A percentile compares a stretch with the other conserved stretches of the same genome.
Evolutionary conservation across 2,329 filamentous ascomycete genomes (phyloP).

Genomic region (Verticillium zaregamsianum): DNA sequence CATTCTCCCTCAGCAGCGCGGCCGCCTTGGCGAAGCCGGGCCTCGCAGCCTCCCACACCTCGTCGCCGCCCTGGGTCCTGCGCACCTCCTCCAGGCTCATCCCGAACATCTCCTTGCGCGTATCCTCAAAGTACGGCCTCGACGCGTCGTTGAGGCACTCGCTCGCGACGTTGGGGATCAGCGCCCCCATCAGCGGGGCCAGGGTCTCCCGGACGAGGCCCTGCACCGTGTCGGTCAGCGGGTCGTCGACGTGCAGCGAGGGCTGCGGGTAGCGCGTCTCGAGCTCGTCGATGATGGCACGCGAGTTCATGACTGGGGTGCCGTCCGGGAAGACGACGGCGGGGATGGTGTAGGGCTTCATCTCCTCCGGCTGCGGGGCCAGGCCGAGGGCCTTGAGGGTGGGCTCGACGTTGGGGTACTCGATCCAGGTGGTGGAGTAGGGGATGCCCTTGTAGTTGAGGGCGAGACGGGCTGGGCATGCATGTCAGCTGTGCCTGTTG

Average conservation of each 20-base stretch:
- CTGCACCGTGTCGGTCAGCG: conserved; percentile 40
- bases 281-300: conserved; percentile 52
- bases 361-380: conserved; percentile 37
- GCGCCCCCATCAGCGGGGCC: conserved; percentile 31
- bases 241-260: conserved; percentile 52
- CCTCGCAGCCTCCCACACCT: conserved; percentile 42
- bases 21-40: conserved; percentile 29
- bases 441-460: conserved; percentile 65
- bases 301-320: conserved; percentile 60
- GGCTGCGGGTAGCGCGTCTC: conserved; percentile 57
- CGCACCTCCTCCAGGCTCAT: conserved; percentile 48
- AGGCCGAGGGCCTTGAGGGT: conserved; percentile 42
- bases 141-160: conserved; percentile 47
- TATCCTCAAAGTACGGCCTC: conserved; percentile 50
- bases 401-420: conserved; percentile 61
- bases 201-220: conserved; percentile 29
- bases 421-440: conserved; percentile 66
- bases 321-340: conserved; percentile 51
- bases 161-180: conserved; percentile 43
- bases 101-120: conserved; percentile 44
- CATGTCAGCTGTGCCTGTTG: neutral
- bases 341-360: conserved; percentile 48
- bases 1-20: conserved; percentile 48
- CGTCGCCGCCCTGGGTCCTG: conserved; percentile 42
- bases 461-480: conserved; percentile 51